Evolutionary conservation across 208 protist genomes (phyloP), one percentile per base, ranked within the genome.

Genomic region (Spongospora subterranea): DNA sequence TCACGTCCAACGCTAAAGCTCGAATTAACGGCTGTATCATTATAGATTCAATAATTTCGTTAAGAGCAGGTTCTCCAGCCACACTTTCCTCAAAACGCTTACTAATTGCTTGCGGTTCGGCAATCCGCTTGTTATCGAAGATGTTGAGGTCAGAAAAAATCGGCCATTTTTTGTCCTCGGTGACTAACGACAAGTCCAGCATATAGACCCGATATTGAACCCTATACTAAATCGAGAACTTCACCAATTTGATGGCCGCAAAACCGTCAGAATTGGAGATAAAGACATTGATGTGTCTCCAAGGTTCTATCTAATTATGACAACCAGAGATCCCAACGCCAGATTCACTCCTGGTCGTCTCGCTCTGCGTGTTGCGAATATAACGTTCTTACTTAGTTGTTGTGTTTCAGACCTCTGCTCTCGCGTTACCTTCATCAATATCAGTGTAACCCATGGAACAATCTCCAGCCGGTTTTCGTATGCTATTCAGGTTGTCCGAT

Each of bases 171-270:
- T n/a, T n/a, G n/a, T n/a, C n/a, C n/a, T n/a, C n/a, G n/a, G n/a
- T n/a, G n/a, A n/a, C n/a, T n/a, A n/a, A n/a, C 50, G 24, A 29
- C 50, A 29, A 24, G 50, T 60, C n/a, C n/a, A 60, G 94, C 94
- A 96, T 53, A 96, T 99, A 89, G 99, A 99, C 94, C 98, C 98
- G 40, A 95, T 99, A 0, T 93, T 99, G 20, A 97, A 97, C 89
- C 98, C 99, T 46, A 95, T 99, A 43, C 94, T 99, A 38, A 99
- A 99, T 92, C 94, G 96, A 20, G 98, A 99, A 93, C 95, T 99
- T 32, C 95, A 94, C 76, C 97, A 96, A 90, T 96, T 95, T 32
- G 97, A 97, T 88, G 98, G 98, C 35, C 95, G 98, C 91, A 92
- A 95, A 76, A 93, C 99, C 82, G 97, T 98, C 38, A 96, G 95